Evolutionary conservation across 2,329 filamentous ascomycete genomes (phyloP).

Genomic region (Fusarium nygamai): DNA sequence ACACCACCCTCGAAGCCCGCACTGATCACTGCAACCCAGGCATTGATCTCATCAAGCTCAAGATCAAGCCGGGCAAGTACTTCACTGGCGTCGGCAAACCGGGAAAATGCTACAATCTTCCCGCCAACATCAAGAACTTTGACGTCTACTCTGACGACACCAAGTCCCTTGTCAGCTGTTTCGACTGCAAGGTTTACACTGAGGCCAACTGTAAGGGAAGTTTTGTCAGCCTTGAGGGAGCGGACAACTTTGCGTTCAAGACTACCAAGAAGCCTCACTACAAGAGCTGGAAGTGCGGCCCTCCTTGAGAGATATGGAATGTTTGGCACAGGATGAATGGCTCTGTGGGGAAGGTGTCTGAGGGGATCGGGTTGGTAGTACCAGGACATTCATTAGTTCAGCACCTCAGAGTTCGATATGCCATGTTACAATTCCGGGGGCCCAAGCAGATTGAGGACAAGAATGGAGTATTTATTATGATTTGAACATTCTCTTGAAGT

Average conservation of each 20-base stretch:
- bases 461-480: not conserved
- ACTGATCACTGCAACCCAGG: not conserved
- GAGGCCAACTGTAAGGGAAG: not conserved
- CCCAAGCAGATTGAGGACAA: not conserved
- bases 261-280: not conserved
- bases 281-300: slow-evolving; percentile 7
- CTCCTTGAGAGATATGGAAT: fast-evolving
- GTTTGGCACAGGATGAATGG: not conserved
- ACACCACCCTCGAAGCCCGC: not conserved
- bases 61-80: not conserved
- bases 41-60: not conserved
- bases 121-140: not conserved
- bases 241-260: not conserved
- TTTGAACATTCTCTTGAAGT: not conserved
- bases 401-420: not conserved
- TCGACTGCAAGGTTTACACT: slow-evolving; percentile 1
- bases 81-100: not conserved
- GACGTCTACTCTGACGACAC: not conserved
- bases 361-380: not conserved
- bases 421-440: not conserved
- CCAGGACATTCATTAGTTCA: not conserved
- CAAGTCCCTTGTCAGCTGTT: not conserved
- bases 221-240: not conserved
- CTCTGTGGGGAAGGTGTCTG: not conserved
- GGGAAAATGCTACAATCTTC: not conserved